Evolutionary conservation across 495 filamentous ascomycete genomes (phyloP).

Genomic region (Xylaria intraflava): DNA sequence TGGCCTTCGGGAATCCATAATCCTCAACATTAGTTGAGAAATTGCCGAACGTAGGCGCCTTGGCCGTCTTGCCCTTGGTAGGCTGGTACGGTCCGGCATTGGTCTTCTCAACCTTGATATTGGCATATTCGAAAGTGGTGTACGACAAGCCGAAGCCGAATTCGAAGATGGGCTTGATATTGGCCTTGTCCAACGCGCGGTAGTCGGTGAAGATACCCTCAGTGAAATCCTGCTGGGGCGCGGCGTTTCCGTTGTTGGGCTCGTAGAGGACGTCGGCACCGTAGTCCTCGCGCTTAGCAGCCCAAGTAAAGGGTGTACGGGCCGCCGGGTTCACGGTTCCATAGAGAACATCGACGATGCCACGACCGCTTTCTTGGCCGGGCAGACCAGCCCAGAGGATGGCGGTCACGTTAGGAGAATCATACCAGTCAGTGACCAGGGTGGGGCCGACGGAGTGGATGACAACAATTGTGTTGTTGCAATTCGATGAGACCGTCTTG

Average conservation of each 20-base stretch:
- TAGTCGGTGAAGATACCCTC: conserved; percentile 96
- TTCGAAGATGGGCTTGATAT: conserved; percentile 73
- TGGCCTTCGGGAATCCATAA: conserved; percentile 65
- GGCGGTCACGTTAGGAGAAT: conserved; percentile 87
- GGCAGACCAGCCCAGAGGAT: conserved; percentile 92
- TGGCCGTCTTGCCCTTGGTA: conserved; percentile 57
- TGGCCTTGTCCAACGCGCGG: conserved; percentile 72
- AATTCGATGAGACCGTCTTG: conserved; percentile 63
- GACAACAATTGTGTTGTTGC: conserved; percentile 88
- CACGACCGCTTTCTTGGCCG: conserved; percentile 85
- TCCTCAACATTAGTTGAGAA: conserved; percentile 55
- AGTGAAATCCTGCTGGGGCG: conserved; percentile 74
- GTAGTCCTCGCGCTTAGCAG: conserved; percentile 63
- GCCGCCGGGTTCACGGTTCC: conserved; percentile 79
- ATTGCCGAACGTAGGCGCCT: conserved; percentile 67
- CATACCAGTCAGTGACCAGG: conserved; percentile 65
- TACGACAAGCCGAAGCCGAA: conserved; percentile 91
- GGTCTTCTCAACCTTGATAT: conserved; percentile 56
- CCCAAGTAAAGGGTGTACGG: conserved; percentile 87
- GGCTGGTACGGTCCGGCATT: conserved; percentile 51
- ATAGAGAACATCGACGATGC: conserved; percentile 87
- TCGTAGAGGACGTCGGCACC: conserved; percentile 68
- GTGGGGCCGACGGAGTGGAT: conserved; percentile 84
- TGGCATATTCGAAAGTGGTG: conserved; percentile 76
- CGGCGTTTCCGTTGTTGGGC: conserved; percentile 60